phyloP scores from a whole-genome alignment of 2,329 filamentous ascomycete genomes.

The Epichloe sibirici region DNA sequence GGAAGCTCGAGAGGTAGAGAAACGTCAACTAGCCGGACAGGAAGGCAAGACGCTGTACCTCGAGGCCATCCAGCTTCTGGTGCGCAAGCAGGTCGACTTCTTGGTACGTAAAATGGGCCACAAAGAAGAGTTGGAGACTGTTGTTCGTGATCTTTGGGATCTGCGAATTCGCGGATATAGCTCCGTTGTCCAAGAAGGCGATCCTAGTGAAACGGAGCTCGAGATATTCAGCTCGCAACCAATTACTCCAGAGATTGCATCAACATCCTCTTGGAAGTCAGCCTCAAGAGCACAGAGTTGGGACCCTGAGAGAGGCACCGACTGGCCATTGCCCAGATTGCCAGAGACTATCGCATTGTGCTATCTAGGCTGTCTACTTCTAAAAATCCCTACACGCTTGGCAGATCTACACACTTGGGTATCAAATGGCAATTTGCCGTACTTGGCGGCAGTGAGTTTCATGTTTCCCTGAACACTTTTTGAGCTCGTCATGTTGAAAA shows the following conservation, averaged over 20 bases:
- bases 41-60: slow-evolving; percentile 68
- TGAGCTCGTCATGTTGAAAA: background rate
- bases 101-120: slow-evolving; percentile 56
- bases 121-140: slow-evolving; percentile 60
- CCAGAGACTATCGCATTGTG: slow-evolving; percentile 66
- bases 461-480: background rate
- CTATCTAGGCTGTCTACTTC: slow-evolving; percentile 65
- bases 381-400: slow-evolving; percentile 65
- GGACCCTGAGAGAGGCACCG: slow-evolving; percentile 30
- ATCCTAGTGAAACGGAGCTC: slow-evolving; percentile 15
- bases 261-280: slow-evolving; percentile 16
- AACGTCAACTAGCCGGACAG: slow-evolving; percentile 48
- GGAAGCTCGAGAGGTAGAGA: slow-evolving; percentile 39
- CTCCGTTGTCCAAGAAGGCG: slow-evolving; percentile 20
- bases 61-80: slow-evolving; percentile 70
- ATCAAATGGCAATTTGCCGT: slow-evolving; percentile 56
- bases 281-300: slow-evolving; percentile 27
- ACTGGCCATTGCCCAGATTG: slow-evolving; percentile 51
- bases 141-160: slow-evolving; percentile 78
- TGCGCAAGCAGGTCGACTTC: slow-evolving; percentile 71
- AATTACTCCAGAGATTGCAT: slow-evolving; percentile 9
- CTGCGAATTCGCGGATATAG: slow-evolving; percentile 44
- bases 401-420: slow-evolving; percentile 62
- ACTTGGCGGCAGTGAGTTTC: slow-evolving; percentile 50
- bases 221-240: slow-evolving; percentile 29